These are phyloP conservation scores for Plasmodium inui DNA, from an alignment of 169 alveolate genomes.

Conservation along the genomic window DNA sequence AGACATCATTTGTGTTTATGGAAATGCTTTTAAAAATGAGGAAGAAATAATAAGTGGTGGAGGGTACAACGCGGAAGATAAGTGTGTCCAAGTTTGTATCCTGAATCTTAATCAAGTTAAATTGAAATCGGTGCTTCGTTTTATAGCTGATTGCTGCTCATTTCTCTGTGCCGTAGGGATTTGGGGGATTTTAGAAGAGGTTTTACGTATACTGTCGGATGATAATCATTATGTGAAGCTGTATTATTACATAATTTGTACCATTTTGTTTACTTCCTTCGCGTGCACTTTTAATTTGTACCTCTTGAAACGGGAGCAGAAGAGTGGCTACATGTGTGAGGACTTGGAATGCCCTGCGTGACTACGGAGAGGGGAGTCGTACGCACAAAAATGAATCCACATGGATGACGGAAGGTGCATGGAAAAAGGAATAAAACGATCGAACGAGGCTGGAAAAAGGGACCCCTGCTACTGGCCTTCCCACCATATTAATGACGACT, in stretches of 20 bases:
- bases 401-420: not conserved
- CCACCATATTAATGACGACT: not conserved
- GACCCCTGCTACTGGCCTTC: not conserved
- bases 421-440: not conserved
- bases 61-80: not conserved
- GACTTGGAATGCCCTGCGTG: conserved; percentile 15
- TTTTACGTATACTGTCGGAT: conserved; percentile 35
- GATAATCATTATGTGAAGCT: conserved; percentile 19
- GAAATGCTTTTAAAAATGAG: not conserved
- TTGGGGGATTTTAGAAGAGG: conserved; percentile 68
- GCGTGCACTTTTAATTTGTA: conserved; percentile 41
- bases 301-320: not conserved
- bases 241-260: conserved; percentile 35
- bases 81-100: not conserved
- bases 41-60: not conserved
- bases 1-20: not conserved
- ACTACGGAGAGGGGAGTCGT: not conserved
- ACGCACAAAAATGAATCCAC: not conserved
- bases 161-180: conserved; percentile 70
- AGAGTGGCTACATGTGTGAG: conserved; percentile 6
- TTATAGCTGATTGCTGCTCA: conserved; percentile 60
- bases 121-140: conserved; percentile 6
- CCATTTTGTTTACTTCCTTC: conserved; percentile 24
- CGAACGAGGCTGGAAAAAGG: not conserved
- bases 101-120: not conserved